phyloP scores from a whole-genome alignment of 2,329 filamentous ascomycete species.

The Cadophora sp. region DNA sequence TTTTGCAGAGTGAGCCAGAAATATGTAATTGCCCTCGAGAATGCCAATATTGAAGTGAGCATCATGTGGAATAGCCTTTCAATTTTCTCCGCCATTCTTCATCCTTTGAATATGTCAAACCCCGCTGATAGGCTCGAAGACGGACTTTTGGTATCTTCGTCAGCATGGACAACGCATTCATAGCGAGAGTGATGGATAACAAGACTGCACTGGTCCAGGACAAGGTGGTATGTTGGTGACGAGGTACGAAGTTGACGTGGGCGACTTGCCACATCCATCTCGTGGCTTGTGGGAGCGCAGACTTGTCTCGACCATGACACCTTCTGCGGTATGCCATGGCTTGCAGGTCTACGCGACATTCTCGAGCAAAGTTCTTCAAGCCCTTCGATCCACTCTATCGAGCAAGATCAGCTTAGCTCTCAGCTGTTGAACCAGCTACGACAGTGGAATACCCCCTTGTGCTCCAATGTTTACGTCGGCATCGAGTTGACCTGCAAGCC shows the following conservation, averaged over 20 bases:
- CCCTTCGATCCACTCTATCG: background rate
- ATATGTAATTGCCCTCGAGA: too few relatives aligned
- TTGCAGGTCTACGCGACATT: slow-evolving; percentile 19
- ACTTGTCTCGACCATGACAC: slow-evolving; percentile 26
- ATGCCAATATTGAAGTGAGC: too few relatives aligned
- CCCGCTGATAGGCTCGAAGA: slow-evolving; percentile 31
- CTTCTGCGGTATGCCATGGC: slow-evolving; percentile 24
- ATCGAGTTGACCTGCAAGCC: slow-evolving; percentile 8
- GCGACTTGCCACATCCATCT: slow-evolving; percentile 25
- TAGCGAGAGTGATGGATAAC: slow-evolving; percentile 21
- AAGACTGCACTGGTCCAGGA: too few relatives aligned
- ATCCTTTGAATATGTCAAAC: background rate
- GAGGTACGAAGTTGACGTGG: slow-evolving; percentile 22
- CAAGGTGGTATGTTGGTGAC: slow-evolving; percentile 25
- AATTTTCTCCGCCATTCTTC: slow-evolving; percentile 3
- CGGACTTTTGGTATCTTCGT: slow-evolving; percentile 34
- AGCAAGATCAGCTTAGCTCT: background rate
- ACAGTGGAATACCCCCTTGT: slow-evolving; percentile 33
- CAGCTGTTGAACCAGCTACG: slow-evolving; percentile 20
- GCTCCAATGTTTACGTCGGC: slow-evolving; percentile 25
- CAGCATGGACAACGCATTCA: slow-evolving; percentile 30
- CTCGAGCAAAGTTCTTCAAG: slow-evolving; percentile 5
- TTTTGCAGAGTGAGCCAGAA: too few relatives aligned
- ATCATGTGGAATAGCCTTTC: slow-evolving; percentile 31
- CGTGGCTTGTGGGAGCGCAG: slow-evolving; percentile 22